A percentile compares a stretch with the other conserved stretches of the same genome.
Conservation (phyloP, 2,329 filamentous ascomycete genomes). For the Diaporthe sp. region DNA sequence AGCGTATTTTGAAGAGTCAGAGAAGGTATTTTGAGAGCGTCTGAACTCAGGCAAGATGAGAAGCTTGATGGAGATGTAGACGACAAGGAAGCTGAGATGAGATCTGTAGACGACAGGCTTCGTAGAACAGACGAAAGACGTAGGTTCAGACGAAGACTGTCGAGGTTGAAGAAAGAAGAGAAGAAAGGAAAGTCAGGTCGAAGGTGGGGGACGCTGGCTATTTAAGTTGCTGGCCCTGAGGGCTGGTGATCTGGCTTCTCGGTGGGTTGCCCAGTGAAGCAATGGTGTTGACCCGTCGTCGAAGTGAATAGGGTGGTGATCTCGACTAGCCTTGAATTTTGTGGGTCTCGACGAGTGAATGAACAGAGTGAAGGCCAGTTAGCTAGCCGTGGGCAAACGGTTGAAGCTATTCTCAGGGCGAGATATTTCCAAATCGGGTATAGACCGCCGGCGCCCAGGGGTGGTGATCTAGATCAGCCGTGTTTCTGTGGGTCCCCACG, state of each 20-base stretch:
- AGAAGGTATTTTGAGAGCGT: background rate
- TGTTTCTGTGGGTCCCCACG: background rate
- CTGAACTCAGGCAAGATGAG: background rate
- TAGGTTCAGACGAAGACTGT: background rate
- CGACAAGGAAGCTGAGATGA: no score
- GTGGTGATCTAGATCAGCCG: background rate
- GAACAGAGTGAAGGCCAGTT: background rate
- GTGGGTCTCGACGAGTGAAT: background rate
- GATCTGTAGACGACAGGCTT: background rate
- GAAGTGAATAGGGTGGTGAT: background rate
- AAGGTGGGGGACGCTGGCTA: background rate
- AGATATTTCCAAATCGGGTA: background rate
- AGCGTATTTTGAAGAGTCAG: background rate
- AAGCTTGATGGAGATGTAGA: background rate
- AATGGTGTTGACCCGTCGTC: no score
- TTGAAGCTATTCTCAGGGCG: background rate
- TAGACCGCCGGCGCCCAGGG: background rate
- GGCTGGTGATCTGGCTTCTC: background rate
- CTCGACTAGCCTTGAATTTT: background rate
- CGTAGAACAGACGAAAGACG: background rate
- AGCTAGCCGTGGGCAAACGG: no score
- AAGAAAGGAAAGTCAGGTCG: background rate
- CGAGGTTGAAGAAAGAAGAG: background rate
- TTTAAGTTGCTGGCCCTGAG: background rate
- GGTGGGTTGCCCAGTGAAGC: background rate